Evolutionary conservation across 495 filamentous ascomycete genomes (phyloP).

Genomic region (Lophiotrema nucula): DNA sequence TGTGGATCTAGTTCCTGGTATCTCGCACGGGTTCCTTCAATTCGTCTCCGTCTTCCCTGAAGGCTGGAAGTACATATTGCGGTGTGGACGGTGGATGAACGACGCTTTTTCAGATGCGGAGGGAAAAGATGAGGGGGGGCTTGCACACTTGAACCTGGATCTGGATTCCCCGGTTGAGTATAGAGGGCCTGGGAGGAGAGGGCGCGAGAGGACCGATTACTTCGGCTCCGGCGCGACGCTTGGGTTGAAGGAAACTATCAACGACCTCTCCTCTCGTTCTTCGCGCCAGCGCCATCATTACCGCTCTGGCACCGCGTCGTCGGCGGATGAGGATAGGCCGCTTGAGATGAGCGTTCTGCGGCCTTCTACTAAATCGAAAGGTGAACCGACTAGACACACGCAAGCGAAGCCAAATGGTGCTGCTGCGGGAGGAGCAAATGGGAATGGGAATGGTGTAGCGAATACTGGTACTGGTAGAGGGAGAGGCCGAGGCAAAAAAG

Average conservation of each 20-base stretch:
- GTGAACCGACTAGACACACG: no score
- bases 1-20: conserved; percentile 78
- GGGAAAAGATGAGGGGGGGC: neutral
- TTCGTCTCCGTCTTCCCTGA: conserved; percentile 84
- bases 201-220: conserved; percentile 26
- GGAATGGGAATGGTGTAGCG: neutral
- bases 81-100: conserved; percentile 73
- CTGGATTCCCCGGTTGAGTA: conserved; percentile 4
- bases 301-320: conserved; percentile 56
- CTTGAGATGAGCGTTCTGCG: conserved; percentile 70
- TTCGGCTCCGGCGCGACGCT: conserved; percentile 24
- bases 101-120: conserved; percentile 62
- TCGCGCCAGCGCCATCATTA: conserved; percentile 42
- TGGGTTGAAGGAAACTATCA: conserved; percentile 20
- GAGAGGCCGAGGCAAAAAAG: conserved; percentile 38
- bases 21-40: conserved; percentile 89
- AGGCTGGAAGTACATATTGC: conserved; percentile 75
- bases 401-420: no score
- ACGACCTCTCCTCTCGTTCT: conserved; percentile 13
- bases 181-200: neutral
- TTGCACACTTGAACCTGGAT: neutral
- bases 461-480: conserved; percentile 26
- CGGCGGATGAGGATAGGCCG: conserved; percentile 73
- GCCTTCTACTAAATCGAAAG: neutral
- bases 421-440: no score